A percentile compares a stretch with the other conserved stretches of the same genome.
Conservation (phyloP, 805 yeast genomes). For the Wickerhamomyces hampshirensis region DNA sequence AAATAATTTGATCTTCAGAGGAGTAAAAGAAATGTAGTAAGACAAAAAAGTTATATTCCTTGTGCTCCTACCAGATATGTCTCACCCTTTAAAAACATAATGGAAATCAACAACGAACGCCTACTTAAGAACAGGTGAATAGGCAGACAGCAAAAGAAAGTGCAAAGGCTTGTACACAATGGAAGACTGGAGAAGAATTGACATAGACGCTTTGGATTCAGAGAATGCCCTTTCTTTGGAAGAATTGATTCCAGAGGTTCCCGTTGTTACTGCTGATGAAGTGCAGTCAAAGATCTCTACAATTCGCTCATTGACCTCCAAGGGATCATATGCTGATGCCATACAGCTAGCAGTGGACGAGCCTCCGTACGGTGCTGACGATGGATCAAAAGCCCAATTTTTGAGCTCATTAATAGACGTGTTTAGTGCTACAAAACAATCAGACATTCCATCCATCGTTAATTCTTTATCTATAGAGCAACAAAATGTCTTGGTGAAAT, state of each 20-base stretch:
- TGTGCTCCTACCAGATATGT: too few species aligned
- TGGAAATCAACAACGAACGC: too few species aligned
- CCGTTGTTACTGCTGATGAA: constrained; percentile 45
- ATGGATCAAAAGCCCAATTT: constrained; percentile 45
- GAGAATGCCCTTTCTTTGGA: constrained; percentile 59
- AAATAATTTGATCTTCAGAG: too few species aligned
- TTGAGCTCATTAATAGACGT: constrained; percentile 61
- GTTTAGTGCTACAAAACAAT: constrained; percentile 58
- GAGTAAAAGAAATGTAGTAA: too few species aligned
- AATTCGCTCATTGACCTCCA: constrained; percentile 57
- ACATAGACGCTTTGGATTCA: constrained; percentile 86
- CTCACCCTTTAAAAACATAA: too few species aligned
- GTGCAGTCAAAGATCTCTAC: constrained; percentile 50
- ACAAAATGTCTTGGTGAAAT: constrained; percentile 75
- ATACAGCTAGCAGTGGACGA: constrained; percentile 55
- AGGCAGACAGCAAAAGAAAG: background rate
- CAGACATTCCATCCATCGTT: constrained; percentile 63
- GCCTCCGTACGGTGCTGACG: constrained; percentile 83
- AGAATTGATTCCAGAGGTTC: constrained; percentile 50
- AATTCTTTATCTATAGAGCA: constrained; percentile 55
- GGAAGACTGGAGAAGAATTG: constrained; percentile 92
- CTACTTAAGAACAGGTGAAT: too few species aligned
- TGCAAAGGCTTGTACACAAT: constrained; percentile 22
- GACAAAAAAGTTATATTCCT: too few species aligned
- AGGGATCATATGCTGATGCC: constrained; percentile 71